phyloP scores from a whole-genome alignment of 257 asterid genomes.

The Plantago major region DNA sequence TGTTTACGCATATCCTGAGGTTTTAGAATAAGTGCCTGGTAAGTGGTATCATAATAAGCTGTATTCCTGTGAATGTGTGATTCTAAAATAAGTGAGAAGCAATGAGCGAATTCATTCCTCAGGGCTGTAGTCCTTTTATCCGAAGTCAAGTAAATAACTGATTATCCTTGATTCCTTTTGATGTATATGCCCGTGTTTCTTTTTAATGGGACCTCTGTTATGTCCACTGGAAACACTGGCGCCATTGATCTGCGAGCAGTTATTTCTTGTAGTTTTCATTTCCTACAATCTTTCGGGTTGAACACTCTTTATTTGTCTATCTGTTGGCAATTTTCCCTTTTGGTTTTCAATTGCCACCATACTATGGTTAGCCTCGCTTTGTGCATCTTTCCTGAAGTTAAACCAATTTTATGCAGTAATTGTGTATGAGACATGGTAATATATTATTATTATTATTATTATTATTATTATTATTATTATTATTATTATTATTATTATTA shows the following conservation, averaged over 20 bases:
- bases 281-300: slow-evolving; percentile 1
- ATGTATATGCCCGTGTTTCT: background rate
- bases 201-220: background rate
- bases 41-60: too few species aligned
- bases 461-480: too few species aligned
- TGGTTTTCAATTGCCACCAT: background rate
- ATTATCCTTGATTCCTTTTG: background rate
- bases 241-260: background rate
- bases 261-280: slow-evolving; percentile 9
- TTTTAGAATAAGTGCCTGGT: too few species aligned
- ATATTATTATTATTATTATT: background rate
- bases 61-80: too few species aligned
- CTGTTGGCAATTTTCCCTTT: background rate
- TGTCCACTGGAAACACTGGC: background rate
- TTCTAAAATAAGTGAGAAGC: too few species aligned
- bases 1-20: too few species aligned
- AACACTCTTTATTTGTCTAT: background rate
- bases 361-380: background rate
- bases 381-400: background rate
- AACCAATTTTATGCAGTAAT: background rate
- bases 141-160: background rate
- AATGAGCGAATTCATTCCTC: slow-evolving; percentile 14
- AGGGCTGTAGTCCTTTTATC: background rate
- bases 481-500: too few species aligned
- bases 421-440: background rate